phyloP scores from a whole-genome alignment of 129 eudicot genomes.

The Solidago caesia region DNA sequence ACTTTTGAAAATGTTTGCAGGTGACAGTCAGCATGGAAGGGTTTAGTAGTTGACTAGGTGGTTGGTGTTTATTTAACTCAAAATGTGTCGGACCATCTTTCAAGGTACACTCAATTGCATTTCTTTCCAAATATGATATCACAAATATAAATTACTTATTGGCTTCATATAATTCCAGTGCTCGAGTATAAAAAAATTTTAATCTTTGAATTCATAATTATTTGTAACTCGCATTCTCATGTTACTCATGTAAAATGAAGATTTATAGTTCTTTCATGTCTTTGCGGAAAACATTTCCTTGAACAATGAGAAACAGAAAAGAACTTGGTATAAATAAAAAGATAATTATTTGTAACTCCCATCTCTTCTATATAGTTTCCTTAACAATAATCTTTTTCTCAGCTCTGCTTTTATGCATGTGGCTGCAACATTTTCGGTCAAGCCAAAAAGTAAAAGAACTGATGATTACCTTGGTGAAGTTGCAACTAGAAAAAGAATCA shows the following conservation, averaged over 20 bases:
- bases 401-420: constrained; percentile 69
- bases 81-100: constrained; percentile 59
- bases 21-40: constrained; percentile 73
- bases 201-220: no score
- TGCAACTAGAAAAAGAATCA: constrained; percentile 30
- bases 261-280: no score
- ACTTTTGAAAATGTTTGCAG: constrained; percentile 34
- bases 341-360: no score
- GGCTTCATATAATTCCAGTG: background rate
- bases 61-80: constrained; percentile 81
- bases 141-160: background rate
- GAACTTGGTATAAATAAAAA: no score
- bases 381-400: constrained; percentile 21
- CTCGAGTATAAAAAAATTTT: background rate
- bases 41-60: constrained; percentile 69
- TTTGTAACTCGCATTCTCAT: no score
- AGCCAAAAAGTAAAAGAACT: constrained; percentile 26
- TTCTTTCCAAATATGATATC: constrained; percentile 13
- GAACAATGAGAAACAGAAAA: no score
- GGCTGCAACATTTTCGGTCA: constrained; percentile 48
- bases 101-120: constrained; percentile 48
- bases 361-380: background rate
- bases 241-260: no score
- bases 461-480: constrained; percentile 10
- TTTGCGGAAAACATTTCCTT: no score